phyloP scores from a whole-genome alignment of 108 stramenopile species.

The Nitzschia palea region DNA sequence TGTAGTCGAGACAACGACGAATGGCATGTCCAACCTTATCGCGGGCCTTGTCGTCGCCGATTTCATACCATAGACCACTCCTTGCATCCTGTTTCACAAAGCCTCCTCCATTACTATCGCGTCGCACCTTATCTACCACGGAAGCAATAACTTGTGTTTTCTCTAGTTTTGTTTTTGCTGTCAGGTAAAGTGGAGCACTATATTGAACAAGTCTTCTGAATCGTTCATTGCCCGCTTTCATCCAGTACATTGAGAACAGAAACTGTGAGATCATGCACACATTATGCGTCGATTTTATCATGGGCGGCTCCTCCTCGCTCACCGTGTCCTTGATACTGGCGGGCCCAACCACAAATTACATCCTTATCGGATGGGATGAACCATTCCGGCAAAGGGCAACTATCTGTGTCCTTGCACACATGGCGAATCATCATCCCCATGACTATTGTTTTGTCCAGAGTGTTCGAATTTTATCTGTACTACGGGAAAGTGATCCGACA shows the following conservation, averaged over 20 bases:
- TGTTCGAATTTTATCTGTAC: too few relatives aligned
- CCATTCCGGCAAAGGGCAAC: conserved; percentile 11
- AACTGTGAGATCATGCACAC: too few relatives aligned
- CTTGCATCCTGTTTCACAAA: conserved; percentile 35
- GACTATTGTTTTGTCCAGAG: neutral
- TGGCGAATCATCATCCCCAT: conserved; percentile 5
- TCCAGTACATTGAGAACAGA: too few relatives aligned
- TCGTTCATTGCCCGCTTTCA: conserved; percentile 27
- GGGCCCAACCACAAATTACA: conserved; percentile 31
- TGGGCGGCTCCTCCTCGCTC: too few relatives aligned
- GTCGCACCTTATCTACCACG: conserved; percentile 27
- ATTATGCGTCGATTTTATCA: too few relatives aligned
- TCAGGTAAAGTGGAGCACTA: conserved; percentile 13
- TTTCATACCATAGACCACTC: conserved; percentile 38
- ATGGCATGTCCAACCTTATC: conserved; percentile 37
- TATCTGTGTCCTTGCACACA: conserved; percentile 2
- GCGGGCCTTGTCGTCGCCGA: conserved; percentile 40
- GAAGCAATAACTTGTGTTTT: conserved; percentile 27
- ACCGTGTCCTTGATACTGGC: conserved; percentile 26
- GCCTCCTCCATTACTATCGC: conserved; percentile 27
- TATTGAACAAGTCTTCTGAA: conserved; percentile 30
- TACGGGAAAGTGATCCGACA: too few relatives aligned
- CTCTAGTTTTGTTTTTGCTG: conserved; percentile 27
- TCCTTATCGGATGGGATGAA: conserved; percentile 27
- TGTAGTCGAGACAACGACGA: conserved; percentile 17